Conservation (phyloP, 768 basidiomycete species). For the Boletales sp. region DNA sequence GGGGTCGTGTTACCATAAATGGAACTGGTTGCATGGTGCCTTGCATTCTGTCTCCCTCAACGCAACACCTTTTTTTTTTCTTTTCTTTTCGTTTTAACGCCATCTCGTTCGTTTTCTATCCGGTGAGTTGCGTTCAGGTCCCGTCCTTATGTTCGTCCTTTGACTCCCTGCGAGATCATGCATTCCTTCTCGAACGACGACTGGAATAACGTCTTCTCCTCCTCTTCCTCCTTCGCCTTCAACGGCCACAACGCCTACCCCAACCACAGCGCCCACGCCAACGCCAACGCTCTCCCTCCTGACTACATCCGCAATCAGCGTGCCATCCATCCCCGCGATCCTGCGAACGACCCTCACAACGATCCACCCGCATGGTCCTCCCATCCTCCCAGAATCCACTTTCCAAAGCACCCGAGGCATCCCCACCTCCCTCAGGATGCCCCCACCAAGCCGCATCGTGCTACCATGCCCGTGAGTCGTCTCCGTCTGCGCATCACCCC, state of each 20-base stretch:
- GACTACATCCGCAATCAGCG: slow-evolving; percentile 30
- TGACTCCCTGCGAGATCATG: slow-evolving; percentile 5
- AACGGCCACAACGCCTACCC: too few relatives aligned
- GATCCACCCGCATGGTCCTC: slow-evolving; percentile 29
- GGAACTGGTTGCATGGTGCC: slow-evolving; percentile 3
- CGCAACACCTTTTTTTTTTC: not conserved
- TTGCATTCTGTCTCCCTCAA: slow-evolving; percentile 11
- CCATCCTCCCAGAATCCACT: slow-evolving; percentile 9
- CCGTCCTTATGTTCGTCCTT: too few relatives aligned
- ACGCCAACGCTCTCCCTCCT: slow-evolving; percentile 19
- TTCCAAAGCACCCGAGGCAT: slow-evolving; percentile 5
- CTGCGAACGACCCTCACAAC: slow-evolving; percentile 8
- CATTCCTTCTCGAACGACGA: slow-evolving; percentile 30
- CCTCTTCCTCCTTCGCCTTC: slow-evolving; percentile 37
- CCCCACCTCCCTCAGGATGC: too few relatives aligned
- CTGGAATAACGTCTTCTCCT: slow-evolving; percentile 59
- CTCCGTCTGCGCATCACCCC: not conserved
- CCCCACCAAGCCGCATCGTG: slow-evolving; percentile 18
- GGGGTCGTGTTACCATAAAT: slow-evolving; percentile 15
- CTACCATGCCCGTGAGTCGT: slow-evolving; percentile 11
- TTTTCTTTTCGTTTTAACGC: slow-evolving; percentile 4
- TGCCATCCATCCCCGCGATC: slow-evolving; percentile 12
- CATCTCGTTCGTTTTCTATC: not conserved
- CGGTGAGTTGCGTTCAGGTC: too few relatives aligned
- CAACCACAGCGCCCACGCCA: too few relatives aligned